Evolutionary conservation across 805 yeast species (phyloP).

Genomic region (Naumovozyma castellii): DNA sequence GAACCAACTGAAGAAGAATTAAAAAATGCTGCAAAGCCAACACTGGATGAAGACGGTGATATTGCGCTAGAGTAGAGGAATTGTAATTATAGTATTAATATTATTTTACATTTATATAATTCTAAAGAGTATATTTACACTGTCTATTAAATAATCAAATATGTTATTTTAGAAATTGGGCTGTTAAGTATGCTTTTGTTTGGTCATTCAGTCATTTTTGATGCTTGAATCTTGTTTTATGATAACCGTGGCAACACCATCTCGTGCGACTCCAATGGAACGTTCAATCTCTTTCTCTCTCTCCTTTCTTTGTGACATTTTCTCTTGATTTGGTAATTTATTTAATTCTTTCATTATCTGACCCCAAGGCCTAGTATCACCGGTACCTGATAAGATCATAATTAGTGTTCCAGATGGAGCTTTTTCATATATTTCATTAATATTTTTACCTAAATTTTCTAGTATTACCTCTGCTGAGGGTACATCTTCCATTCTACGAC

Average conservation of each 20-base stretch:
- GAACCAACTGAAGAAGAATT: not conserved
- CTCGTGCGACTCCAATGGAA: constrained; percentile 46
- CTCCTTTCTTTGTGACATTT: constrained; percentile 35
- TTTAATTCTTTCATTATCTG: constrained; percentile 37
- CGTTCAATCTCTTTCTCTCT: constrained; percentile 37
- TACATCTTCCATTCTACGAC: constrained; percentile 3
- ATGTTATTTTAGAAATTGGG: not conserved
- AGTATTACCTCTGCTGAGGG: constrained; percentile 7
- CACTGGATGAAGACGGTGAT: constrained; percentile 12
- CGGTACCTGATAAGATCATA: constrained; percentile 53
- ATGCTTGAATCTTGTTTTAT: constrained; percentile 25
- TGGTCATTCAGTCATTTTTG: not conserved
- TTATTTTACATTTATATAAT: not conserved
- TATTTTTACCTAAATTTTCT: constrained; percentile 34
- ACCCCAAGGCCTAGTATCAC: constrained; percentile 41
- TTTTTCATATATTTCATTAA: constrained; percentile 39
- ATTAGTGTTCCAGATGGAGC: constrained; percentile 54
- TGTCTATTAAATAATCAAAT: no score
- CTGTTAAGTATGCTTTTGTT: not conserved
- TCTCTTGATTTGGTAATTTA: constrained; percentile 32
- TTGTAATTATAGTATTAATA: no score
- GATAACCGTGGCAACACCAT: constrained; percentile 49
- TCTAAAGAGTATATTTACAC: no score
- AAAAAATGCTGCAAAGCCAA: no score
- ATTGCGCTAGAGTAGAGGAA: constrained; percentile 5